Evolutionary conservation across 108 stramenopile species (phyloP), one percentile per base, ranked within the genome.

Genomic region (Seminavis robusta): DNA sequence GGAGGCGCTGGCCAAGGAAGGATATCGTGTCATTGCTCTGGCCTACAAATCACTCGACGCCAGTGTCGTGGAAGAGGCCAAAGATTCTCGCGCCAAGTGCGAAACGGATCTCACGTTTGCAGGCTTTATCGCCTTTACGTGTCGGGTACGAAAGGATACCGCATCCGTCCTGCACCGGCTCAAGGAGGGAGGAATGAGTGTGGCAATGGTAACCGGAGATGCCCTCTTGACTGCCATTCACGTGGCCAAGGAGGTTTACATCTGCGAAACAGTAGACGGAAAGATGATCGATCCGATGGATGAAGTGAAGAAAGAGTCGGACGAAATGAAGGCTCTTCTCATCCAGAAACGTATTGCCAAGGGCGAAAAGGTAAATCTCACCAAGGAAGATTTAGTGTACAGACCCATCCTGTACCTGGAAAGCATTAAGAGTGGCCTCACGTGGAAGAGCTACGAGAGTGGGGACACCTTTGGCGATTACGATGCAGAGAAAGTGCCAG

Each of bases 151-250:
- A 33, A 82, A 84, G 41, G 97, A 98, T 72, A 95, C 95, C 7
- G 70, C 83, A 49, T 51, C 65, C 31, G 94, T 95, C 2, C 52
- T 96, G 28, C 39, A 47, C 11, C 62, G 69, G 52, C 79, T 97
- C 37, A 84, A 81, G 65, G 89, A 96, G 51, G 94, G 95, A 32
- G 95, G 90, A 15, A 86, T 94, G 86, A 61, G 59, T 15, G 85
- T 96, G 9, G 79, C 92, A 3, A 98, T 98, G 97, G 88, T 97
- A 15, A 98, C 97, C 21, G 97, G 97, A 0, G 97, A 98, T 76
- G 94, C 95, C 0, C 61, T 96, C 21, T 68, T 98, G 27, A 98
- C 97, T 21, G 95, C 95, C 6, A 73, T 92, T 52, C 95, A 98
- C 59, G 97, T 98, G 11, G 97, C 97, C 11, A 92, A 89, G 52